phyloP scores from a whole-genome alignment of 2,329 filamentous ascomycete species.

The Alternaria viburni region DNA sequence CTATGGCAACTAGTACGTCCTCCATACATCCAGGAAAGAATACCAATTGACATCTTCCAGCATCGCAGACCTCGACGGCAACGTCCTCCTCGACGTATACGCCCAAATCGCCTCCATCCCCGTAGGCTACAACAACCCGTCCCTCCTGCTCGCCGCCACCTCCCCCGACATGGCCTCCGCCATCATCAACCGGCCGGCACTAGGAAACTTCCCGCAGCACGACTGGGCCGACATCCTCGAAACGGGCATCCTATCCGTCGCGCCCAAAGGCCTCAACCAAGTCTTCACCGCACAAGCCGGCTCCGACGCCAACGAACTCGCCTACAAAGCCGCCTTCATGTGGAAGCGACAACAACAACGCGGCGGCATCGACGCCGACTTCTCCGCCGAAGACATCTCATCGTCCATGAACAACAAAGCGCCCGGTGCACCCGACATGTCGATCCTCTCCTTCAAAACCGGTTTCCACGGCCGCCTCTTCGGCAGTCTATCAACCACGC shows the following conservation, averaged over 20 bases:
- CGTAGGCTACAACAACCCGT: constrained; percentile 89
- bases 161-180: constrained; percentile 80
- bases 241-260: constrained; percentile 79
- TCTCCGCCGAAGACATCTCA: constrained; percentile 76
- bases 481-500: constrained; percentile 83
- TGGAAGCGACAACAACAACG: constrained; percentile 83
- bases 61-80: constrained; percentile 74
- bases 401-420: constrained; percentile 81
- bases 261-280: constrained; percentile 82
- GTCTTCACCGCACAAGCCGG: constrained; percentile 91
- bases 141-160: constrained; percentile 71
- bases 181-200: constrained; percentile 85
- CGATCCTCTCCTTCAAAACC: constrained; percentile 86
- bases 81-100: constrained; percentile 76
- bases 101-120: constrained; percentile 94
- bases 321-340: constrained; percentile 96
- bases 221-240: constrained; percentile 83
- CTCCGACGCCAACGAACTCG: constrained; percentile 91
- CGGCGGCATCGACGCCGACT: constrained; percentile 77
- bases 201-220: constrained; percentile 87
- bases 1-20: constrained; percentile 72
- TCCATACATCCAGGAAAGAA: not conserved
- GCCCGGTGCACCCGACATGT: constrained; percentile 78
- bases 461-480: constrained; percentile 92
- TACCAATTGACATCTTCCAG: constrained; percentile 23